Evolutionary conservation across 2,329 filamentous ascomycete genomes (phyloP), one percentile per base, ranked within the genome.

Genomic region (Dothistroma pini): DNA sequence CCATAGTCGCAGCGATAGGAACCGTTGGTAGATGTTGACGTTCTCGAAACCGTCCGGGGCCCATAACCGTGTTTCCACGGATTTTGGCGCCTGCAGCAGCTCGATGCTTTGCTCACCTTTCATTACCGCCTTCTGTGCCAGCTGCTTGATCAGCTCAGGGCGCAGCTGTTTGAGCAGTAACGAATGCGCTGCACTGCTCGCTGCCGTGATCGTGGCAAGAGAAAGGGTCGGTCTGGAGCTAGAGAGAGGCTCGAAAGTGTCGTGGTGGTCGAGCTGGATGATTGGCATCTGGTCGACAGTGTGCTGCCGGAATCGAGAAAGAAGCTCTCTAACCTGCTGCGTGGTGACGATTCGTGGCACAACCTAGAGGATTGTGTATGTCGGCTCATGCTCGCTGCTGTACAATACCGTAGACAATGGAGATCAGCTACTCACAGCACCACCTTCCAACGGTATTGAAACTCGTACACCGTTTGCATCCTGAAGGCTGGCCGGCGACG

Each of bases 1-100:
- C 31, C 51, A 54, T 54, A 19, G 51, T 54, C 25, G 51, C 51
- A 6, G 51, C 51, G 35, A 54, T 38, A 29, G 35, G 51, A 38
- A 54, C 38, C 51, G 38, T 14, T 54, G 31, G 22, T 54, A 54
- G 51, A 54, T 35, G 22, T 54, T 38, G 8, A 54, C 51, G 2
- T 52, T 16, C 25, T 29, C 50, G 25, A 52, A 52, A 12, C n/a
- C n/a, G 25, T 10, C 21, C 7, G 48, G 9, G 48, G 5, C 48
- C 19, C 51, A 54, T 9, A 35, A 29, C 31, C 51, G 19, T 16
- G 21, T 19, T 16, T 38, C 51, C 51, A 54, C 38, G 14, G 21
- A 14, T 14, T 35, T 29, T 35, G 38, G 3, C 31, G 29, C 51
- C 31, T 38, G 51, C 29, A 54, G 29, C n/a, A 54, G 31, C 16